Percentiles rank a stretch among this genome's conserved stretches.
These are phyloP conservation scores for Xerocomellus amylosporus DNA, from an alignment of 768 basidiomycete genomes.

Conservation along the genomic window DNA sequence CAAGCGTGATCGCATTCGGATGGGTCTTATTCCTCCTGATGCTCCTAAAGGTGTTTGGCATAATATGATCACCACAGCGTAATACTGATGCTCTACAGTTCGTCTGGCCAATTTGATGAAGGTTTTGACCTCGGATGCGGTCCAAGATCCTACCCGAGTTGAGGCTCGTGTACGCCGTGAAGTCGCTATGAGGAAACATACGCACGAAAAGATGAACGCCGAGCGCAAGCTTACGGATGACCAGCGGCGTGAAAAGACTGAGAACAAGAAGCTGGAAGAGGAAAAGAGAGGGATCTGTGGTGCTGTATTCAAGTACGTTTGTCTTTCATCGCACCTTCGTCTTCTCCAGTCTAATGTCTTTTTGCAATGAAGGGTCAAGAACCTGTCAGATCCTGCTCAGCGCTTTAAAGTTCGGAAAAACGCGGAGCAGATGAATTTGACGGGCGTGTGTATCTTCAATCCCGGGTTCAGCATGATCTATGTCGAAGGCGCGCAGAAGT, in stretches of 20 bases:
- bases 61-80: too few species aligned
- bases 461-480: constrained; percentile 88
- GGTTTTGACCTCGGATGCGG: constrained; percentile 92
- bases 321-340: background rate
- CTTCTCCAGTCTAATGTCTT: background rate
- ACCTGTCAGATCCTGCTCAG: constrained; percentile 87
- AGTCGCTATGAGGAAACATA: constrained; percentile 84
- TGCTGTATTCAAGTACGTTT: constrained; percentile 85
- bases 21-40: constrained; percentile 95
- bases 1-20: constrained; percentile 89
- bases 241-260: constrained; percentile 81
- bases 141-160: constrained; percentile 96
- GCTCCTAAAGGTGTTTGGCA: constrained; percentile 76
- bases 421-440: constrained; percentile 85
- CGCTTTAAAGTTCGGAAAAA: constrained; percentile 97
- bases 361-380: constrained; percentile 64
- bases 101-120: constrained; percentile 96
- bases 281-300: constrained; percentile 82
- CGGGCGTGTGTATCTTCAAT: constrained; percentile 89
- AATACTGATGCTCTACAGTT: constrained; percentile 45
- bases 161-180: constrained; percentile 94
- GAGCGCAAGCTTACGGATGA: constrained; percentile 92
- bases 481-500: constrained; percentile 87
- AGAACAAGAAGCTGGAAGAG: constrained; percentile 81
- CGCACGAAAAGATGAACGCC: constrained; percentile 90